These are phyloP conservation scores for Calendula officinalis DNA, from an alignment of 129 eudicot species.

Conservation along the genomic window DNA sequence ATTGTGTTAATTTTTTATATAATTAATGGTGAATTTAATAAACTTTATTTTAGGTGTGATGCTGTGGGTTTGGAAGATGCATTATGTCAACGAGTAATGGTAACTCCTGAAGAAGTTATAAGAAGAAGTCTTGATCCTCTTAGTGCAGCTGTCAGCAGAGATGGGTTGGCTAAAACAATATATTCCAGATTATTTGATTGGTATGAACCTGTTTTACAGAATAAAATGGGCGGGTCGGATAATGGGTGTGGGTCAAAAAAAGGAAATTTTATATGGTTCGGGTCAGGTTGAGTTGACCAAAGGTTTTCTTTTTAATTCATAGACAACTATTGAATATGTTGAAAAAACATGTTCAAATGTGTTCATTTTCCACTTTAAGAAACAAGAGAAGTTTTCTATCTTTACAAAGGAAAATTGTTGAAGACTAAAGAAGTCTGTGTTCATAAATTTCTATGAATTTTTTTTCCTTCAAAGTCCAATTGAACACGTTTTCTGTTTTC, in stretches of 20 bases:
- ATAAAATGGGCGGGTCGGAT: slow-evolving; percentile 1
- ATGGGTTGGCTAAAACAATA: slow-evolving; percentile 94
- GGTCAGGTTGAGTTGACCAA: background rate
- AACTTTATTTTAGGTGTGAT: slow-evolving; percentile 67
- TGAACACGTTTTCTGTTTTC: no score
- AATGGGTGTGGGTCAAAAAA: background rate
- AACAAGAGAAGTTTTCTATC: no score
- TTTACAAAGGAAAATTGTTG: no score
- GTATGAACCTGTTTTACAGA: slow-evolving; percentile 34
- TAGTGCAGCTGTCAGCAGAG: slow-evolving; percentile 92
- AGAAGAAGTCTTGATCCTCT: slow-evolving; percentile 94
- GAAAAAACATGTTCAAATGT: no score
- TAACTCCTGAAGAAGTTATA: slow-evolving; percentile 98
- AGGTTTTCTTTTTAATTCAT: no score
- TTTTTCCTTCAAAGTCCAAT: no score
- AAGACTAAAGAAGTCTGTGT: no score
- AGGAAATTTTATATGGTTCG: background rate
- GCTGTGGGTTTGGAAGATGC: slow-evolving; percentile 90
- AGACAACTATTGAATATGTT: no score
- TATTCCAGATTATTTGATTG: slow-evolving; percentile 95
- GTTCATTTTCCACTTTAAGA: no score
- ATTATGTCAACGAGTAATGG: slow-evolving; percentile 89
- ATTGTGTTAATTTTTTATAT: slow-evolving; percentile 7
- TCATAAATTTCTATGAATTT: no score
- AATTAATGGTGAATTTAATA: slow-evolving; percentile 16